These are phyloP conservation scores for Gentiana straminea DNA, from an alignment of 257 asterid genomes.

Conservation along the genomic window DNA sequence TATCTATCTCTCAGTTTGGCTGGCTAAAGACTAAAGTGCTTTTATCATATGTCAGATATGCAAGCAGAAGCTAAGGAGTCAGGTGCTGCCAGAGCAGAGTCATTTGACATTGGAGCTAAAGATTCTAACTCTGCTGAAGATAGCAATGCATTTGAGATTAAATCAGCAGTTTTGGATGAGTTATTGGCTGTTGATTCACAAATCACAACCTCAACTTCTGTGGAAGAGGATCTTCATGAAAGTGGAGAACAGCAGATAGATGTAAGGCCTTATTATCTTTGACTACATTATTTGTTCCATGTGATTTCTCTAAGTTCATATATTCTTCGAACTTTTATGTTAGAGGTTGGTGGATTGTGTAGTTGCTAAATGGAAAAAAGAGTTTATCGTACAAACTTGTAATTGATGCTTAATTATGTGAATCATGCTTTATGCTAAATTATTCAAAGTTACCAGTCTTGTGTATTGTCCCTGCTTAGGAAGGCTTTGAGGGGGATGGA, in stretches of 20 bases:
- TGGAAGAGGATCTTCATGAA: slow-evolving; percentile 31
- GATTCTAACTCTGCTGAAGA: slow-evolving; percentile 28
- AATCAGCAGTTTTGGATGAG: slow-evolving; percentile 61
- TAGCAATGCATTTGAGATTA: slow-evolving; percentile 22
- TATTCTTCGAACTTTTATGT: no score
- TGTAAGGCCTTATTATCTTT: slow-evolving; percentile 27
- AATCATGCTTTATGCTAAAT: no score
- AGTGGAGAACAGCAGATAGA: slow-evolving; percentile 42
- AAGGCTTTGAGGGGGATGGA: no score
- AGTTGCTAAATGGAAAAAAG: no score
- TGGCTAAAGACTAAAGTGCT: slow-evolving; percentile 15
- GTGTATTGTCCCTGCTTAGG: no score
- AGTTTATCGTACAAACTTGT: no score
- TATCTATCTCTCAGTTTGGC: background rate
- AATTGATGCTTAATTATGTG: no score
- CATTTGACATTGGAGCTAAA: slow-evolving; percentile 32
- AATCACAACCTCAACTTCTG: slow-evolving; percentile 16
- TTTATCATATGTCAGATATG: slow-evolving; percentile 19
- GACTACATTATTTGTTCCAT: background rate
- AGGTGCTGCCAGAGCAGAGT: slow-evolving; percentile 27
- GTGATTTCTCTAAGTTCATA: background rate
- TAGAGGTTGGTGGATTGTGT: no score
- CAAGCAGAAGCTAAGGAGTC: slow-evolving; percentile 26
- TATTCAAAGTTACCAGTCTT: no score
- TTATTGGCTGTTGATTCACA: slow-evolving; percentile 55